These are phyloP conservation scores for Asterochloris erici DNA, from an alignment of 139 green algal species.

Conservation along the genomic window DNA sequence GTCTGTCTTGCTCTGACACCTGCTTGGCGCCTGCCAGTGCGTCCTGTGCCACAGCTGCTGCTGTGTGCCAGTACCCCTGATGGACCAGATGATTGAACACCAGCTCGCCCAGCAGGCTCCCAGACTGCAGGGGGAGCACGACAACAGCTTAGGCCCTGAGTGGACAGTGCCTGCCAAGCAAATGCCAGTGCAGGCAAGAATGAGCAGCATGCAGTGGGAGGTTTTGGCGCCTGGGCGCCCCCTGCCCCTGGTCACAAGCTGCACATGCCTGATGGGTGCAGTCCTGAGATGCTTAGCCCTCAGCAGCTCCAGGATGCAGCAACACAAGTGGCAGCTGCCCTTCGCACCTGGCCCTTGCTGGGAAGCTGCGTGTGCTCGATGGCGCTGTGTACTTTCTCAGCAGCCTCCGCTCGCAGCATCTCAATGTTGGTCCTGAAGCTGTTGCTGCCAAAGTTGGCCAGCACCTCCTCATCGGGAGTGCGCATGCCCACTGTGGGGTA, in stretches of 20 bases:
- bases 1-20: slow-evolving; percentile 19
- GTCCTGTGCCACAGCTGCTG: slow-evolving; percentile 48
- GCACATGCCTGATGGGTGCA: no score
- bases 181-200: no score
- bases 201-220: no score
- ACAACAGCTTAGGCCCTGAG: no score
- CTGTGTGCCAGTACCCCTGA: slow-evolving; percentile 55
- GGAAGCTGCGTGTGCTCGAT: neutral
- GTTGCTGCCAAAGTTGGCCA: slow-evolving; percentile 56
- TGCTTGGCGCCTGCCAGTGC: slow-evolving; percentile 36
- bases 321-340: neutral
- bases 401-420: neutral
- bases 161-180: no score
- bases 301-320: neutral
- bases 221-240: no score
- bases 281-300: neutral
- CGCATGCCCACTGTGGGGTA: slow-evolving; percentile 76
- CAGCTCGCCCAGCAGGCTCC: slow-evolving; percentile 48
- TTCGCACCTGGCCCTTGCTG: neutral
- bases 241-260: no score
- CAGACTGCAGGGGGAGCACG: slow-evolving; percentile 5
- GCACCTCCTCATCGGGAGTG: slow-evolving; percentile 60
- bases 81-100: slow-evolving; percentile 69
- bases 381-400: neutral
- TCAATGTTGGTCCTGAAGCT: neutral